Evolutionary conservation across 2,329 filamentous ascomycete genomes (phyloP).

Genomic region (Fusarium circinatum): DNA sequence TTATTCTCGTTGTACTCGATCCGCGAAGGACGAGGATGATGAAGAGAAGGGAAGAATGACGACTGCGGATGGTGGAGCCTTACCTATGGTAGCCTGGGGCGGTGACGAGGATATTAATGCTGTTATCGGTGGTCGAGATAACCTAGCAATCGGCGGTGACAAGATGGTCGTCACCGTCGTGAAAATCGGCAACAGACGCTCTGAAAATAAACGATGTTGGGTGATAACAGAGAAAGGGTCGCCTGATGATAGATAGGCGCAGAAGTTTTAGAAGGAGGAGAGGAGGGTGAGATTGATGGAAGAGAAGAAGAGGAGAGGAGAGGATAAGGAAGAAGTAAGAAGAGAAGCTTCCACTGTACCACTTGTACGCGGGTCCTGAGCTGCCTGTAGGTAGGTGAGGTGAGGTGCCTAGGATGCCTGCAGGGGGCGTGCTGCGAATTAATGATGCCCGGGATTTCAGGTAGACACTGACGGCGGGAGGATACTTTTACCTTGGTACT

Average conservation of each 20-base stretch:
- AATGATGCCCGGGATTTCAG: constrained; percentile 15
- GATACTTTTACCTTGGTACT: neutral
- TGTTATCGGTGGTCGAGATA: constrained; percentile 43
- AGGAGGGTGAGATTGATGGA: constrained; percentile 29
- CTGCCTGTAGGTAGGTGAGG: constrained; percentile 7
- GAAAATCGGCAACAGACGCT: neutral
- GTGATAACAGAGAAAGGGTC: neutral
- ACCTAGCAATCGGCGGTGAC: constrained; percentile 39
- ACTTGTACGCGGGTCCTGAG: constrained; percentile 23
- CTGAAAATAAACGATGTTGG: neutral
- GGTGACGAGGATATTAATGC: constrained; percentile 39
- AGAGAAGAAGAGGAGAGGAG: constrained; percentile 19
- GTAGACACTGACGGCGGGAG: neutral
- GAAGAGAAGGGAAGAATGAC: constrained; percentile 30
- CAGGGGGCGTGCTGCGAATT: constrained; percentile 20
- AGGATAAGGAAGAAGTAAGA: constrained; percentile 35
- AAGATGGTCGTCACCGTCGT: constrained; percentile 38
- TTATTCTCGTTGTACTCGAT: constrained; percentile 10
- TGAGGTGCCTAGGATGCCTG: neutral
- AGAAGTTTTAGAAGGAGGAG: constrained; percentile 12
- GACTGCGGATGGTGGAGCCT: constrained; percentile 38
- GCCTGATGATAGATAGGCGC: neutral
- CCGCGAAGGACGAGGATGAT: constrained; percentile 31
- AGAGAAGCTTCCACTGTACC: constrained; percentile 25
- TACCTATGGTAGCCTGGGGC: constrained; percentile 37